Evolutionary conservation across 2,329 filamentous ascomycete species (phyloP).

Genomic region (Exophiala calicioides): DNA sequence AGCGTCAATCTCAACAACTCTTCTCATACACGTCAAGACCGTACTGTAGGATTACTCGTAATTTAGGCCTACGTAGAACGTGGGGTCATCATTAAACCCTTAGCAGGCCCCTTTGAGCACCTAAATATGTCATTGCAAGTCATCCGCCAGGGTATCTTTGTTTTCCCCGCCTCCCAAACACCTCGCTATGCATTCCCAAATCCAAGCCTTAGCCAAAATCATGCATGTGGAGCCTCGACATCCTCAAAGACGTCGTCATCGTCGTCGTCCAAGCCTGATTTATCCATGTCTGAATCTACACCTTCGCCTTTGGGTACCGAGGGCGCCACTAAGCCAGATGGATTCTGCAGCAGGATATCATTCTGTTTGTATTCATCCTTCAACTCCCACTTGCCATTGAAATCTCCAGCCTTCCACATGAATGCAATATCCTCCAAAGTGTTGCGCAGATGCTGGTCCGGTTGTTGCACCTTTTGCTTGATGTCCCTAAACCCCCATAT

Average conservation of each 20-base stretch:
- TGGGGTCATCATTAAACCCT: too few relatives aligned
- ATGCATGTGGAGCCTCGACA: too few relatives aligned
- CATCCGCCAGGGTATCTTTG: constrained; percentile 39
- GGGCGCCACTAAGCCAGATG: constrained; percentile 24
- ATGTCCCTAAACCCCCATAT: constrained; percentile 95
- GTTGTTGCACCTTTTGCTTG: constrained; percentile 75
- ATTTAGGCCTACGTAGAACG: too few relatives aligned
- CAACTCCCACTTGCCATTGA: constrained; percentile 34
- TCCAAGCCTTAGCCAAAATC: too few relatives aligned
- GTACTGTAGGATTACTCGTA: too few relatives aligned
- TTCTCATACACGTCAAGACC: too few relatives aligned
- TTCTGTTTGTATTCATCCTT: constrained; percentile 40
- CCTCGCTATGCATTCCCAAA: constrained; percentile 33
- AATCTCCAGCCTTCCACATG: constrained; percentile 31
- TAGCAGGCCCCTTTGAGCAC: too few relatives aligned
- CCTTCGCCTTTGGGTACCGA: constrained; percentile 27
- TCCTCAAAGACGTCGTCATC: constrained; percentile 32
- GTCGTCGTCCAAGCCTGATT: constrained; percentile 30
- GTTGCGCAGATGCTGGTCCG: constrained; percentile 88
- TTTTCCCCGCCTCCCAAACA: constrained; percentile 37
- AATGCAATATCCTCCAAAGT: constrained; percentile 60
- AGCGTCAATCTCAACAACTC: too few relatives aligned
- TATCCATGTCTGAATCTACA: constrained; percentile 31
- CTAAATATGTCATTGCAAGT: constrained; percentile 33
- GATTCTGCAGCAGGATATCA: constrained; percentile 34